Base-by-base conservation (phyloP, 192 early-diverging fungal genomes). In the Spizellomyces punctatus region DNA sequence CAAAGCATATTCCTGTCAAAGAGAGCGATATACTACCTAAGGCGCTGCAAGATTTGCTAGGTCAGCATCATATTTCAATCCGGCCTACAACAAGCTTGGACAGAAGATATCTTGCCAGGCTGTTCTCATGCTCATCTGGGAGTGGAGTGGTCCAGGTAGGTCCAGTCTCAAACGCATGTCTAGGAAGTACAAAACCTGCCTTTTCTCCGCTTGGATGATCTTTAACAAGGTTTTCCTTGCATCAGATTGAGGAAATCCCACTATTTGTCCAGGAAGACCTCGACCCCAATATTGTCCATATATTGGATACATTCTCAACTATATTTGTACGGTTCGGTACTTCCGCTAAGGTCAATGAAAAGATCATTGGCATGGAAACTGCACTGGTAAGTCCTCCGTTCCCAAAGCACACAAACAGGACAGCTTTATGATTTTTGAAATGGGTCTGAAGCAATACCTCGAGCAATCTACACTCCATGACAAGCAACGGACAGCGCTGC, bases 271-370 rank as follows among this genome's bases (percentile, higher is more conserved):
- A 79, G 46, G 78, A 79, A 4, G 78, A 79, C 57, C 48, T 79
- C 8, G 73, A 75, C 52, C 16, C 46, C 8, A 65, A 78, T 16
- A 54, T 57, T 14, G 79, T 79, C 45, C 50, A 71, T 45, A 55
- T 79, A 14, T 52, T 81, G 27, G 69, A 67, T 50, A 50, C 46
- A 17, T 52, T 19, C 7, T 22, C 21, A 6, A 16, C 41, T n/a
- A 66, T 81, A 7, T 81, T 36, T 61, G 68, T 81, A n/a, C 72
- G 79, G 76, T 69, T 81, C 17, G 76, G 79, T 41, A 21, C 22
- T 7, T 21, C 45, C 5, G 16, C 46, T 10, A 76, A 72, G 45
- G 10, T 72, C 5, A 10, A 44, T 19, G 76, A 80, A 48, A 71
- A 76, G 57, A 58, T 64, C 10, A 56, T 79, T 8, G 77, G 66